Evolutionary conservation across 192 early-diverging fungal species (phyloP).

Genomic region (Entomortierella lignicola): DNA sequence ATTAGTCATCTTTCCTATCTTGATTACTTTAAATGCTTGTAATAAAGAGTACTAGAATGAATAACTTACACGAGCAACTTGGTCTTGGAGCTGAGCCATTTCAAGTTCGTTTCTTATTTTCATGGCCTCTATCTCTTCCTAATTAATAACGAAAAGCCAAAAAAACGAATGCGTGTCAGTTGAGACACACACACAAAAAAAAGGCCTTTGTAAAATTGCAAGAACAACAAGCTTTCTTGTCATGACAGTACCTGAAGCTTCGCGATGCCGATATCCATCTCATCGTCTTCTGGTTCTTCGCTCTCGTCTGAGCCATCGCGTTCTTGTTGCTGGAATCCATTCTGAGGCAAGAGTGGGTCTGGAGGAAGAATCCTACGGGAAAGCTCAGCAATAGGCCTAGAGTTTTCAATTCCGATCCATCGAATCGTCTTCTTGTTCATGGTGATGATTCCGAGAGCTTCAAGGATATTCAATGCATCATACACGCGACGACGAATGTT

Average conservation of each 20-base stretch:
- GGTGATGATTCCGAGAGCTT: conserved; percentile 71
- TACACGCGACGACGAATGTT: conserved; percentile 78
- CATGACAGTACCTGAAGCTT: conserved; percentile 37
- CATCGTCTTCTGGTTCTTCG: conserved; percentile 52
- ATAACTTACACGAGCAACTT: conserved; percentile 36
- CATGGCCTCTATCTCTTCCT: conserved; percentile 43
- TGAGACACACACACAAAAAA: no score
- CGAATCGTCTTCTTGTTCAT: conserved; percentile 74
- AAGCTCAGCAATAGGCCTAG: conserved; percentile 30
- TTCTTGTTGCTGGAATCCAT: conserved; percentile 5
- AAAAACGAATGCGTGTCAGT: not conserved
- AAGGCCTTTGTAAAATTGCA: no score
- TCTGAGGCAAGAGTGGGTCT: no score
- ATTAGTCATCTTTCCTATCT: not conserved
- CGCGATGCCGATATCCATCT: conserved; percentile 51
- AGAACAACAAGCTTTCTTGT: no score
- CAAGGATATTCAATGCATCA: conserved; percentile 77
- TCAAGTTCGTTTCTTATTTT: conserved; percentile 25
- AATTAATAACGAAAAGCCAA: conserved; percentile 3
- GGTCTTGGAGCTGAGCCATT: conserved; percentile 31
- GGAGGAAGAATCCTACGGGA: conserved; percentile 1
- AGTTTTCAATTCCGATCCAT: conserved; percentile 69
- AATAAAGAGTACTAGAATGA: not conserved
- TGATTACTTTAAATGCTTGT: not conserved
- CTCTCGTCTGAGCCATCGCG: conserved; percentile 48